Percentiles rank a stretch among this genome's conserved stretches.
Evolutionary conservation across 108 stramenopile species (phyloP).

Genomic region (Aurantiochytrium sp.): DNA sequence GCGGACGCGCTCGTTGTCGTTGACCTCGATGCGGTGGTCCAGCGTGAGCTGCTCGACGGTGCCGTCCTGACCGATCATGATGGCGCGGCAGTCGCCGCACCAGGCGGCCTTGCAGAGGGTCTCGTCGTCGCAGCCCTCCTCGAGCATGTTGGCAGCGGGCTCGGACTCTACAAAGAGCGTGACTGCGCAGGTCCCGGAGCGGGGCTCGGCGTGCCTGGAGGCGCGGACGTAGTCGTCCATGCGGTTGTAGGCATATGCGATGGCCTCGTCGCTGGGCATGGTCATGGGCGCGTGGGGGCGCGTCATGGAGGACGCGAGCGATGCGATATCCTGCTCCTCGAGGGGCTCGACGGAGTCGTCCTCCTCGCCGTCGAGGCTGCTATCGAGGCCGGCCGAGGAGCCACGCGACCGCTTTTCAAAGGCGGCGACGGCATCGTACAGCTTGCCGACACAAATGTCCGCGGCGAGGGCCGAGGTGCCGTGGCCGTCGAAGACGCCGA

Average conservation of each 20-base stretch:
- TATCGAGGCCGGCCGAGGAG: background rate
- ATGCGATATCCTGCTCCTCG: background rate
- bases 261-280: constrained; percentile 23
- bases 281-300: background rate
- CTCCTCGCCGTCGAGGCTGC: background rate
- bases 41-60: background rate
- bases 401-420: background rate
- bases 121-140: background rate
- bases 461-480: constrained; percentile 19
- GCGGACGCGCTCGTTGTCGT: constrained; percentile 20
- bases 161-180: background rate
- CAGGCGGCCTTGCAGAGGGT: background rate
- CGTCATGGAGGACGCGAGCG: background rate
- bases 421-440: background rate
- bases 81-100: background rate
- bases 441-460: background rate
- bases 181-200: constrained; percentile 26
- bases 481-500: constrained; percentile 24
- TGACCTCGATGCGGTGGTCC: constrained; percentile 21
- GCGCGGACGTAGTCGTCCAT: constrained; percentile 13
- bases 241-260: background rate
- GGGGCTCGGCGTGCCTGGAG: background rate
- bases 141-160: background rate
- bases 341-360: background rate
- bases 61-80: background rate